These are phyloP conservation scores for Ceriops tagal DNA, from an alignment of 345 rosid species.

Conservation along the genomic window DNA sequence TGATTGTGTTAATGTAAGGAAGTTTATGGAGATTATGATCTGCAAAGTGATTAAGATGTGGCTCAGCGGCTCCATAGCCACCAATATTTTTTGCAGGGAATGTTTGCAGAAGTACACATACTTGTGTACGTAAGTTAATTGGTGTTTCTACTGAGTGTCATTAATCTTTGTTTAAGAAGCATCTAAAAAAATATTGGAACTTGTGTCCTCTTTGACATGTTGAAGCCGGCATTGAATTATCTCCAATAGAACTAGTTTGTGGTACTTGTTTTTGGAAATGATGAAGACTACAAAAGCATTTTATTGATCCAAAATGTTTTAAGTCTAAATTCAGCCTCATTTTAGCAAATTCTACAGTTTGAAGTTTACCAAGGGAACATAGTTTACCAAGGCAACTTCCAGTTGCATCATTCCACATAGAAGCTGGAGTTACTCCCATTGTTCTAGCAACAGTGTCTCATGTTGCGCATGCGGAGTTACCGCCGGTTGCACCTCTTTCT, in stretches of 20 bases:
- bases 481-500: constrained; percentile 37
- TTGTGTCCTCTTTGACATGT: too few relatives aligned
- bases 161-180: too few relatives aligned
- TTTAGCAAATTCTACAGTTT: background rate
- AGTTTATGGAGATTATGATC: constrained; percentile 81
- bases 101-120: too few relatives aligned
- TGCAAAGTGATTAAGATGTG: constrained; percentile 91
- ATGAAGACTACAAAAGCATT: too few relatives aligned
- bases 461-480: constrained; percentile 89
- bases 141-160: too few relatives aligned
- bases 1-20: constrained; percentile 76
- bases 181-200: too few relatives aligned
- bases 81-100: background rate
- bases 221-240: too few relatives aligned
- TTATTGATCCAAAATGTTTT: too few relatives aligned
- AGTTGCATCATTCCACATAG: constrained; percentile 82
- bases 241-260: too few relatives aligned
- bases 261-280: too few relatives aligned
- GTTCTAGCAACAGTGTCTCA: constrained; percentile 77
- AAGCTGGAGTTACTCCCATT: constrained; percentile 77
- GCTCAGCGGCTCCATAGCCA: background rate
- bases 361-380: constrained; percentile 42
- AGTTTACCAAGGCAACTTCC: constrained; percentile 74
- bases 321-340: too few relatives aligned
- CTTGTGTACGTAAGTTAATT: too few relatives aligned